Evolutionary conservation across 2,329 filamentous ascomycete genomes (phyloP), one percentile per base, ranked within the genome.

Genomic region (Aspergillus texensis): DNA sequence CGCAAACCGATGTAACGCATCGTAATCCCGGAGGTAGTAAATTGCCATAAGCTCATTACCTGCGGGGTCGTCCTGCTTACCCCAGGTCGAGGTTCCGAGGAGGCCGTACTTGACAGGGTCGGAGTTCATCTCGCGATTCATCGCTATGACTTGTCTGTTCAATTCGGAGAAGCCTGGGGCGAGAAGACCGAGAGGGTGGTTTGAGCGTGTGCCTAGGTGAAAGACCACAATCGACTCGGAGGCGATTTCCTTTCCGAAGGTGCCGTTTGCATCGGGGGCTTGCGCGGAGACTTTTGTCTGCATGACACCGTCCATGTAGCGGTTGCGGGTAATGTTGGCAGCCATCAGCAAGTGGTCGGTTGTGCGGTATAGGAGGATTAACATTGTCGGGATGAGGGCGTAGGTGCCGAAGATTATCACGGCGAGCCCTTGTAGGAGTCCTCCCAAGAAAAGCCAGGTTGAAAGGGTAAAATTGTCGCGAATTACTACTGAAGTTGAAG

Each of bases 221-320:
- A 79, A 70, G 78, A 82, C 1, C 74, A 82, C 63, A 77, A 85
- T 65, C 77, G 83, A 28, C 73, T 84, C 57, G 70, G 79, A 21
- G 77, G 81, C 46, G 79, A 81, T 32, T 76, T 83, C 11, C 72
- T 76, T 2, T 78, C 83, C 28, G 77, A 73, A 68, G 6, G 53
- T 65, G 19, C 79, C 78, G 3, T 71, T 60, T 1, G 68, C 63
- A 62, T 79, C 70, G 2, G 80, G 80, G 56, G 80, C 70, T 53
- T 79, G 77, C 4, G 78, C 76, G 10, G 75, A 74, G 58, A 72
- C 72, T 62, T 80, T 81, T 36, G 71, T 65, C 9, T 62, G 61
- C 41, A 81, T 65, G 30, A 77, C 71, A 39, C 67, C 72, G 28
- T 77, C 69, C 69, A 81, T 72, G 67, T 77, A 77, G 8, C 71